Evolutionary conservation across 176 grass and related monocot genomes (phyloP), one percentile per base, ranked within the genome.

Genomic region (Stipa capillata): DNA sequence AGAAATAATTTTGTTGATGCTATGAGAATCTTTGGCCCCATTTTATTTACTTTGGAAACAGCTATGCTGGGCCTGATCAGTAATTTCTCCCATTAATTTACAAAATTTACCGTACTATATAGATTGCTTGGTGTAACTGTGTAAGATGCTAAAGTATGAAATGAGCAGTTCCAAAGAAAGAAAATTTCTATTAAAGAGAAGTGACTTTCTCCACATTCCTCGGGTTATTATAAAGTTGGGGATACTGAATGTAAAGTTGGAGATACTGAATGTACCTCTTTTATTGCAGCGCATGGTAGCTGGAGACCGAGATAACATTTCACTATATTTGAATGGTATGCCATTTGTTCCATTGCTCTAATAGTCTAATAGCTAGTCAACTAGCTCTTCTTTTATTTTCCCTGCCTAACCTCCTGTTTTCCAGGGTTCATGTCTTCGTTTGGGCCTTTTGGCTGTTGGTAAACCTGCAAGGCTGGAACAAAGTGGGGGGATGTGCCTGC

Each of bases 301-400:
- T 98, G 92, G 96, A 98, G 96, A 79, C 95, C 92, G 44, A 89
- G 90, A 86, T 98, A 80, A 86, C 65, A 65, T 69, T 74, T 67
- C 10, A 52, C 33, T 49, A 42, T 69, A 34, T 15, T 66, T 65
- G 70, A 73, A 36, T 23, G 80, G 80, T 83, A 88, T 7, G n/a
- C 20, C 31, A 35, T 64, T 50, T 84, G 31, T 61, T 75, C 14
- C 34, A 28, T 53, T 74, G 25, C 33, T 63, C 31, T 21, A 12
- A 15, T 64, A 39, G 33, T n/a, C 20, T 6, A 25, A n/a, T n/a
- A n/a, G n/a, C n/a, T 44, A 17, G 64, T 14, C 23, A 5, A 37
- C 71, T 32, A 35, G 10, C 21, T 44, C 7, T 8, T n/a, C 1
- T 56, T 59, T 28, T 80, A 20, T 43, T 14, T 53, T 66, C 66